Percentiles rank a stretch among this genome's conserved stretches.
phyloP scores from a whole-genome alignment of 1,284 basidiomycete genomes.

The Pisolithus thermaeus region DNA sequence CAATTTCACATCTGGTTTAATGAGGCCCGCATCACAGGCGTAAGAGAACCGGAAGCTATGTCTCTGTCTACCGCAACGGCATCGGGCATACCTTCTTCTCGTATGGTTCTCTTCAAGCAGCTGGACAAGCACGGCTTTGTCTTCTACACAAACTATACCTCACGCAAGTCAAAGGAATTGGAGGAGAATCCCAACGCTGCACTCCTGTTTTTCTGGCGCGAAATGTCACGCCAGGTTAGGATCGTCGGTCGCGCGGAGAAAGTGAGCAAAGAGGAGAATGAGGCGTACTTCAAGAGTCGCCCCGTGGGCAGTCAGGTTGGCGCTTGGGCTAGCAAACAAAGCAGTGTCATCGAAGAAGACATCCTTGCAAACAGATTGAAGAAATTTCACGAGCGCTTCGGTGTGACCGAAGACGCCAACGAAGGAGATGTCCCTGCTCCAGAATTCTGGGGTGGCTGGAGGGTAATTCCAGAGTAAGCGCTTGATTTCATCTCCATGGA shows the following conservation, averaged over 20 bases:
- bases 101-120: slow-evolving; percentile 90
- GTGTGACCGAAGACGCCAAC: slow-evolving; percentile 35
- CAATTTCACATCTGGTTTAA: slow-evolving; percentile 87
- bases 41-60: slow-evolving; percentile 87
- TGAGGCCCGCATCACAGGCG: slow-evolving; percentile 49
- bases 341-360: slow-evolving; percentile 64
- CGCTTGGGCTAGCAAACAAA: slow-evolving; percentile 92
- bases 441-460: slow-evolving; percentile 95
- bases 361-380: slow-evolving; percentile 63
- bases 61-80: slow-evolving; percentile 75
- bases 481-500: slow-evolving; percentile 12
- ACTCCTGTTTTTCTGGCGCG: slow-evolving; percentile 89
- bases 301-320: slow-evolving; percentile 85
- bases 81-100: slow-evolving; percentile 74
- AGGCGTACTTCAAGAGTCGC: slow-evolving; percentile 80
- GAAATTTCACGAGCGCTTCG: slow-evolving; percentile 58
- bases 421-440: slow-evolving; percentile 68
- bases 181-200: slow-evolving; percentile 72
- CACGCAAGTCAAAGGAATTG: slow-evolving; percentile 86
- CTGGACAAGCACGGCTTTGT: slow-evolving; percentile 84
- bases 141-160: slow-evolving; percentile 96
- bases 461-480: slow-evolving; percentile 81
- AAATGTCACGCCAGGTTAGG: slow-evolving; percentile 77
- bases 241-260: slow-evolving; percentile 84
- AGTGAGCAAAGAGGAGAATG: slow-evolving; percentile 64